These are phyloP conservation scores for Erodium trifolium DNA, from an alignment of 441 rosid species.

Conservation along the genomic window DNA sequence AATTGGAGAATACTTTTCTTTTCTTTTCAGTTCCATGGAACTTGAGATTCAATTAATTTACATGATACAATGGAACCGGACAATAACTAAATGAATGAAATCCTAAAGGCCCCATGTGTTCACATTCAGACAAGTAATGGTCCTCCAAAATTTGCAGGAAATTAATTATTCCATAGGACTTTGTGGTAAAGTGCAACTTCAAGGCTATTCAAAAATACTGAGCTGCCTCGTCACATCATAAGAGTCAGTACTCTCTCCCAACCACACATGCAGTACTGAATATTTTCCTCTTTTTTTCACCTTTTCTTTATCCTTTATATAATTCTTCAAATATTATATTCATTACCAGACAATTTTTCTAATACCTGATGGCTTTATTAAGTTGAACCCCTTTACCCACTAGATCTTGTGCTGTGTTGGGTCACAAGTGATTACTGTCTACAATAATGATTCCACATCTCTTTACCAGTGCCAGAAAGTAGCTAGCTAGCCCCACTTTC, in stretches of 20 bases:
- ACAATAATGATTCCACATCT: not conserved
- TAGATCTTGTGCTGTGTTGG: not conserved
- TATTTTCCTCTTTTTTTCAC: slow-evolving; percentile 14
- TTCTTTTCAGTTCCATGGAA: not conserved
- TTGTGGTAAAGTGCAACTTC: slow-evolving; percentile 17
- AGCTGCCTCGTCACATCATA: slow-evolving; percentile 32
- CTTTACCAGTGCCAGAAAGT: not conserved
- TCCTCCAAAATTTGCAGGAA: slow-evolving; percentile 8
- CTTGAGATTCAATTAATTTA: not conserved
- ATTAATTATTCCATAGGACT: not conserved
- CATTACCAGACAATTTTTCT: not conserved
- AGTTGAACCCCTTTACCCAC: not conserved
- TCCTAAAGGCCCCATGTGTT: not conserved
- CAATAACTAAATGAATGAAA: not conserved
- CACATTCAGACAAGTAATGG: slow-evolving; percentile 3
- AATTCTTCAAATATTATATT: slow-evolving; percentile 1
- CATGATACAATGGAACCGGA: slow-evolving; percentile 1
- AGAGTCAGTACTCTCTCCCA: slow-evolving; percentile 26
- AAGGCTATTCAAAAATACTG: slow-evolving; percentile 17
- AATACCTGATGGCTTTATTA: not conserved
- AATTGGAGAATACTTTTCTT: too few relatives aligned
- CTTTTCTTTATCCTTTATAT: not conserved
- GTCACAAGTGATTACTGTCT: slow-evolving; percentile 8
- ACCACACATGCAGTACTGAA: slow-evolving; percentile 19
- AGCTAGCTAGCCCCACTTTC: too few relatives aligned